phyloP scores from a whole-genome alignment of 2,329 filamentous ascomycete genomes.

The Aspergillus ibericus region DNA sequence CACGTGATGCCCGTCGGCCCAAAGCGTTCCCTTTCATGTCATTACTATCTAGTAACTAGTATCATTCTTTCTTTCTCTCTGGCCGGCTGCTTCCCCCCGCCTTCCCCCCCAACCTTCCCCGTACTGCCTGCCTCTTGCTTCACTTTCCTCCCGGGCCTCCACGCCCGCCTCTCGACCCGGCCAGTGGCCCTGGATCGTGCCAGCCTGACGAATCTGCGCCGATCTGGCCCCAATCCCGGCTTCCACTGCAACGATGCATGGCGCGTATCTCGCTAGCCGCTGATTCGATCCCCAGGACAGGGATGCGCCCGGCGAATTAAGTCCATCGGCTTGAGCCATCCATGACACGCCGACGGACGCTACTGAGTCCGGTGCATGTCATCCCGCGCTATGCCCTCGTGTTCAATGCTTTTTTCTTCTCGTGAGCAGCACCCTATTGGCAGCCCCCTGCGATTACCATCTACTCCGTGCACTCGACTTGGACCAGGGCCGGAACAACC shows the following conservation, averaged over 20 bases:
- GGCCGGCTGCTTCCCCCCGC: not conserved
- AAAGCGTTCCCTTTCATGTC: constrained; percentile 3
- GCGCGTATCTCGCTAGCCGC: not conserved
- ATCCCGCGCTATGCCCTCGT: not conserved
- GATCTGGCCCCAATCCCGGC: not conserved
- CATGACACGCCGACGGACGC: not conserved
- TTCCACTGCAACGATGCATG: constrained; percentile 1
- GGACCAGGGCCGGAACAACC: not conserved
- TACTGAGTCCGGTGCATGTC: not conserved
- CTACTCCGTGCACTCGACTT: not conserved
- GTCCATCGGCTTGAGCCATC: not conserved
- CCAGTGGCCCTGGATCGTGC: not conserved
- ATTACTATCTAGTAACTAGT: no score
- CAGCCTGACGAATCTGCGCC: not conserved
- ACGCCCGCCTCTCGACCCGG: no score
- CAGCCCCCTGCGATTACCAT: not conserved
- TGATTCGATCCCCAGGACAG: not conserved
- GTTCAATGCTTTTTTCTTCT: not conserved
- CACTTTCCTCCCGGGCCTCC: no score
- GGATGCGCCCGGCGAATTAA: not conserved
- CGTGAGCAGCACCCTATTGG: not conserved
- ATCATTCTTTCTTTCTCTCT: constrained; percentile 3
- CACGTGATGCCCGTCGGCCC: constrained; percentile 14
- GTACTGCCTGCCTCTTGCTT: no score
- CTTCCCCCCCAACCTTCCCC: not conserved